Conservation (phyloP, 1,284 basidiomycete genomes). For the Ustilago cynodontis region DNA sequence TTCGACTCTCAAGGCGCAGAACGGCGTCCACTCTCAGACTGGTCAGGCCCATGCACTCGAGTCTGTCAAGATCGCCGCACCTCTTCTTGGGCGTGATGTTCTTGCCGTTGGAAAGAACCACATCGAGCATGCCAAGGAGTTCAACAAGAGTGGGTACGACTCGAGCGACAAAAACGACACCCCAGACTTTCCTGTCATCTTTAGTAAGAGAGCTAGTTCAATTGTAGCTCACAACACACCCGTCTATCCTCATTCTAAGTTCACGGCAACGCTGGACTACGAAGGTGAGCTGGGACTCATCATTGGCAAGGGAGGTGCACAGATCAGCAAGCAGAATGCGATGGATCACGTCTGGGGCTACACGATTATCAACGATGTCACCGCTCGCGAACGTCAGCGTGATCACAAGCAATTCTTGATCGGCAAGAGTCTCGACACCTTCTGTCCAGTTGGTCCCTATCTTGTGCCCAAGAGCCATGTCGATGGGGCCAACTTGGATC, state of each 20-base stretch:
- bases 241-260: slow-evolving; percentile 6
- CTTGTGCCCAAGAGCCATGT: slow-evolving; percentile 2
- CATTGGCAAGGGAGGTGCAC: slow-evolving; percentile 8
- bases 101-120: slow-evolving; percentile 15
- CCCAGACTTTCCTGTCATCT: slow-evolving; percentile 15
- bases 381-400: slow-evolving; percentile 13
- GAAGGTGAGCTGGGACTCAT: slow-evolving; percentile 18
- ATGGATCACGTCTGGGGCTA: slow-evolving; percentile 18
- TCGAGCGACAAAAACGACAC: slow-evolving; percentile 14
- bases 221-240: slow-evolving; percentile 12
- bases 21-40: not conserved
- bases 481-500: slow-evolving; percentile 4
- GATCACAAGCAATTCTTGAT: slow-evolving; percentile 18
- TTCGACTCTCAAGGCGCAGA: not conserved
- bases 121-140: slow-evolving; percentile 14
- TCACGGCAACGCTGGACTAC: slow-evolving; percentile 10
- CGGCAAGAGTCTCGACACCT: slow-evolving; percentile 18
- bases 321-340: slow-evolving; percentile 8
- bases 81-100: slow-evolving; percentile 11
- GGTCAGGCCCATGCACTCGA: not conserved
- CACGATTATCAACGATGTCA: slow-evolving; percentile 18
- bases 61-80: slow-evolving; percentile 1
- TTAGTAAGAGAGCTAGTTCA: slow-evolving; percentile 8
- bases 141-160: slow-evolving; percentile 17
- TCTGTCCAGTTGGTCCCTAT: slow-evolving; percentile 11